These are phyloP conservation scores for Galerina sulciceps DNA, from an alignment of 768 basidiomycete species.

Conservation along the genomic window DNA sequence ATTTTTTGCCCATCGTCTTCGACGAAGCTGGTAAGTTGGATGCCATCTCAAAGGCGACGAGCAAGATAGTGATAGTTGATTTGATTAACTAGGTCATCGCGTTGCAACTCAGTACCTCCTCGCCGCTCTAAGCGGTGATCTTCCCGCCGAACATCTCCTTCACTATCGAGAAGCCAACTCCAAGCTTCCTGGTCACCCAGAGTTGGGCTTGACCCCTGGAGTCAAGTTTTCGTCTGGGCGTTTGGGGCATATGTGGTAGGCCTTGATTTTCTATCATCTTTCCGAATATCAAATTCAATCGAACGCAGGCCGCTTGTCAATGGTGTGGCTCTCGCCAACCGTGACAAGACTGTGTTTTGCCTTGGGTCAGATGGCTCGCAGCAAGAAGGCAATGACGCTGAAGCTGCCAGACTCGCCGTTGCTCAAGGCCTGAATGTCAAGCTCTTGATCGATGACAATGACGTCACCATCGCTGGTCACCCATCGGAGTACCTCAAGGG, in stretches of 20 bases:
- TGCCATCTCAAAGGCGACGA: background rate
- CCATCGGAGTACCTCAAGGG: conserved; percentile 87
- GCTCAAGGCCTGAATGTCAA: conserved; percentile 86
- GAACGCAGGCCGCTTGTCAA: conserved; percentile 71
- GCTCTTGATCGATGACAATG: conserved; percentile 87
- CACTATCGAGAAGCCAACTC: conserved; percentile 88
- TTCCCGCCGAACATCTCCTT: conserved; percentile 77
- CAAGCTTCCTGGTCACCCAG: conserved; percentile 88
- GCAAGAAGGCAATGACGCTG: conserved; percentile 91
- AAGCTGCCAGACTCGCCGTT: conserved; percentile 86
- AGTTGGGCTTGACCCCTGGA: conserved; percentile 89
- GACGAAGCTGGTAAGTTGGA: conserved; percentile 76
- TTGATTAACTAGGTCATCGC: conserved; percentile 65
- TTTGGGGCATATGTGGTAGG: conserved; percentile 86
- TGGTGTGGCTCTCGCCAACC: conserved; percentile 81
- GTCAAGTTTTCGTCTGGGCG: conserved; percentile 94
- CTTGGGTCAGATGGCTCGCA: conserved; percentile 91
- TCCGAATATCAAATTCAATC: conserved; percentile 1
- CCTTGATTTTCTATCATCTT: background rate
- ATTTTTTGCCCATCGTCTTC: conserved; percentile 71
- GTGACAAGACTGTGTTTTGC: conserved; percentile 77
- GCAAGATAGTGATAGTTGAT: background rate
- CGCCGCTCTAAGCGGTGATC: conserved; percentile 71
- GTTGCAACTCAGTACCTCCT: conserved; percentile 91
- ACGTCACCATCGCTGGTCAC: conserved; percentile 92